phyloP scores from a whole-genome alignment of 225 moss, liverwort and hornwort genomes.

The Marchantia polymorpha region DNA sequence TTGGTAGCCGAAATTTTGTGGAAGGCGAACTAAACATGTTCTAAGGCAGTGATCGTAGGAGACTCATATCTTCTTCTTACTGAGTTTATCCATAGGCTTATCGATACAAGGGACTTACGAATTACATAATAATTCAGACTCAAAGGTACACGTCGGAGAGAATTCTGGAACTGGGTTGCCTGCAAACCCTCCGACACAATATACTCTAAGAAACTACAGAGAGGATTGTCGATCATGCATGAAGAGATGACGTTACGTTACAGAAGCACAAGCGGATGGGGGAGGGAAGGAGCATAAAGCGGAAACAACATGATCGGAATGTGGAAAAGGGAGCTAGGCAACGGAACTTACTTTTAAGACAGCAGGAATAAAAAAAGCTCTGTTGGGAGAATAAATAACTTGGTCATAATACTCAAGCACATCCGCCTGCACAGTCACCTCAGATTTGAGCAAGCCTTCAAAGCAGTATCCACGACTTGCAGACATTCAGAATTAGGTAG shows the following conservation, averaged over 20 bases:
- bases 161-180: no score
- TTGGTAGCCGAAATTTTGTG: no score
- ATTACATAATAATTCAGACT: no score
- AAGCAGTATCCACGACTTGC: background rate
- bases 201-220: background rate
- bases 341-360: constrained; percentile 68
- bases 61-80: no score
- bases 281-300: background rate
- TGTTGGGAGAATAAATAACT: constrained; percentile 60
- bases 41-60: no score
- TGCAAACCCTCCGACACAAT: background rate
- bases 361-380: constrained; percentile 84
- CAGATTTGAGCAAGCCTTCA: background rate
- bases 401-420: constrained; percentile 97
- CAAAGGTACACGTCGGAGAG: no score
- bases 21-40: no score
- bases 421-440: constrained; percentile 64
- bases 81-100: no score
- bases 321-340: background rate
- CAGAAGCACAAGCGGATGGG: background rate
- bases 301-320: background rate
- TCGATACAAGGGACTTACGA: no score
- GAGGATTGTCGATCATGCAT: background rate
- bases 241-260: background rate
- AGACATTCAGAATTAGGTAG: no score